Base-by-base conservation (phyloP, 1,284 basidiomycete species). In the Tranzscheliella williamsii region DNA sequence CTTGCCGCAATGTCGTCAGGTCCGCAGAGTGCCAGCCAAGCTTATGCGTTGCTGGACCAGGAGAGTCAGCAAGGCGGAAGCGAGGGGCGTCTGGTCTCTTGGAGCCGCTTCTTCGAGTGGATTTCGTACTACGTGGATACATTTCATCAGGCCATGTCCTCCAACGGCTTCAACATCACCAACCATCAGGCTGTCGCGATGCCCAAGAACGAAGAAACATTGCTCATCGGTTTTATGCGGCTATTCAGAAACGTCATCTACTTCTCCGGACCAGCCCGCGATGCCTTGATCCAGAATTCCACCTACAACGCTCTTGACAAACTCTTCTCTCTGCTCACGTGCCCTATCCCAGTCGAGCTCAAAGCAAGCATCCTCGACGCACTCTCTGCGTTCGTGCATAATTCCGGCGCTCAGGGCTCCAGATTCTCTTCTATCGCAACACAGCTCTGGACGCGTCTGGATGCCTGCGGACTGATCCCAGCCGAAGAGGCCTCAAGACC, bases 361-460 rank as follows among this genome's bases (percentile, higher is more conserved):
- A 96, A 96, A 72, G 91, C 91, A 1, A 85, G 87, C 1, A 80
- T 95, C 1, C 87, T 96, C 51, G 85, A 90, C 27, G 86, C 90
- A 0, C 81, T 95, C 5, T 84, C 89, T 0, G 87, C 91, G 0
- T 96, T 97, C 79, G 72, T 78, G 0, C 73, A 61, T 18, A 42
- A 56, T 32, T 38, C 17, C n/a, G 51, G 49, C 2, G 27, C 35
- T 21, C 38, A 38, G 12, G 21, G 50, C 26, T 35, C 46, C 24
- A 37, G 44, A 22, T 60, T 65, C 24, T 43, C 67, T 9, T 38
- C 91, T 61, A 85, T 92, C 24, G 88, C 89, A 71, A 85, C 84
- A 57, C 84, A 85, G 4, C 85, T 92, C 2, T 94, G 91, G 91
- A 82, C 81, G 8, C 80, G 87, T 60, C 88, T 88, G 84, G 91